These are phyloP conservation scores for Fusarium palustre DNA, from an alignment of 2,329 filamentous ascomycete genomes.

Conservation along the genomic window DNA sequence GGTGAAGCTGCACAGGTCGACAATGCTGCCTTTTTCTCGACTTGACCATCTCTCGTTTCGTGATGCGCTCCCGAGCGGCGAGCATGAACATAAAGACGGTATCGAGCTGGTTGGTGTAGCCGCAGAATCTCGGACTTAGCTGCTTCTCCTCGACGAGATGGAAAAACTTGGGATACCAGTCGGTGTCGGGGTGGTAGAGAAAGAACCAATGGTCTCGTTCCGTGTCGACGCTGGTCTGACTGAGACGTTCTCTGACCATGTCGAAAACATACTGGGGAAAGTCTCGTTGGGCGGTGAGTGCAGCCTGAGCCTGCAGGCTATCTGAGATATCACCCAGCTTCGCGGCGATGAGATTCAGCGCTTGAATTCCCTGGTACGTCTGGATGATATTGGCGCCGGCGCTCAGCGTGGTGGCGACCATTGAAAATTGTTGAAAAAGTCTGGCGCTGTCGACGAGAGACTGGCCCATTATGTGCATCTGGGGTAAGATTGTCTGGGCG, in stretches of 20 bases:
- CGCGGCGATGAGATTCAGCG: slow-evolving; percentile 52
- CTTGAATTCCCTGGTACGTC: slow-evolving; percentile 53
- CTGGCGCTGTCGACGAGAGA: slow-evolving; percentile 51
- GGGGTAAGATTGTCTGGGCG: slow-evolving; percentile 45
- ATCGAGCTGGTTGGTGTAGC: slow-evolving; percentile 57
- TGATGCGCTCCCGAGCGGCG: slow-evolving; percentile 47
- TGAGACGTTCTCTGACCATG: slow-evolving; percentile 53
- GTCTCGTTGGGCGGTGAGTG: slow-evolving; percentile 53
- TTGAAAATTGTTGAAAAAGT: slow-evolving; percentile 49
- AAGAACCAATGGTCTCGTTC: slow-evolving; percentile 55
- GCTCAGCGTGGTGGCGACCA: slow-evolving; percentile 48
- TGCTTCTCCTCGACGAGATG: slow-evolving; percentile 52
- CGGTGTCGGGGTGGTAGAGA: slow-evolving; percentile 56
- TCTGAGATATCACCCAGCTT: slow-evolving; percentile 51
- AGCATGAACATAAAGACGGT: slow-evolving; percentile 56
- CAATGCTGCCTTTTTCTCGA: slow-evolving; percentile 40
- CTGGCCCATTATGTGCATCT: slow-evolving; percentile 53
- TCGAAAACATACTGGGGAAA: slow-evolving; percentile 54
- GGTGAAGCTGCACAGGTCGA: slow-evolving; percentile 49
- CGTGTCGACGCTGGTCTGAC: slow-evolving; percentile 49
- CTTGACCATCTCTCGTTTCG: slow-evolving; percentile 43
- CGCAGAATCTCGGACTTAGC: slow-evolving; percentile 52
- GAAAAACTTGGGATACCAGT: slow-evolving; percentile 57
- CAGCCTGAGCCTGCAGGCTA: slow-evolving; percentile 52
- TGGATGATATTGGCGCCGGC: slow-evolving; percentile 52